Conservation (phyloP, 176 grass and related monocot species). For the Pontederia paniculata region DNA sequence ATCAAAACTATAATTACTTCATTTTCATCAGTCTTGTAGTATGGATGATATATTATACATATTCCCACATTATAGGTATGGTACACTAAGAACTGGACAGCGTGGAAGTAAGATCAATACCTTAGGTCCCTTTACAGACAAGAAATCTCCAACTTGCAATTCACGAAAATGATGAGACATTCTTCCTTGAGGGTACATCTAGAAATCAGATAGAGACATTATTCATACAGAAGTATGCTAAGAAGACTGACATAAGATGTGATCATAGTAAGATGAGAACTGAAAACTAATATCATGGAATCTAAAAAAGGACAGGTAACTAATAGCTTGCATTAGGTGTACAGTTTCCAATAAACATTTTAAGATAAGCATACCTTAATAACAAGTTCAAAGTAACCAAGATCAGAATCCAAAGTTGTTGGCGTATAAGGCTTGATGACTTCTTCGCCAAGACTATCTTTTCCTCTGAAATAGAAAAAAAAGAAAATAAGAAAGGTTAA, state of each 20-base stretch:
- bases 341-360: too few species aligned
- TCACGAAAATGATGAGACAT: constrained; percentile 99
- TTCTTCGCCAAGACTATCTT: constrained; percentile 71
- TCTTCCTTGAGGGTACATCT: constrained; percentile 99
- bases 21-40: too few species aligned
- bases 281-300: too few species aligned
- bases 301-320: too few species aligned
- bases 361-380: constrained; percentile 46
- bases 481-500: constrained; percentile 5
- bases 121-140: constrained; percentile 96
- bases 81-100: constrained; percentile 7
- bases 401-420: constrained; percentile 88
- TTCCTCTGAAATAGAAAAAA: constrained; percentile 39
- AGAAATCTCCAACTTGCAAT: constrained; percentile 81
- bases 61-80: not conserved
- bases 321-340: too few species aligned
- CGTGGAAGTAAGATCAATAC: constrained; percentile 26
- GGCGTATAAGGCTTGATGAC: constrained; percentile 96
- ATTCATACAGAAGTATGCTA: not conserved
- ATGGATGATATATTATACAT: too few species aligned
- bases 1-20: too few species aligned
- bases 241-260: not conserved
- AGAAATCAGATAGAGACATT: not conserved
- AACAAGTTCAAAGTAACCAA: constrained; percentile 82
- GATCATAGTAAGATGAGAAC: too few species aligned